phyloP scores from a whole-genome alignment of 1,139 yeast genomes.

The Geotrichum reessii region DNA sequence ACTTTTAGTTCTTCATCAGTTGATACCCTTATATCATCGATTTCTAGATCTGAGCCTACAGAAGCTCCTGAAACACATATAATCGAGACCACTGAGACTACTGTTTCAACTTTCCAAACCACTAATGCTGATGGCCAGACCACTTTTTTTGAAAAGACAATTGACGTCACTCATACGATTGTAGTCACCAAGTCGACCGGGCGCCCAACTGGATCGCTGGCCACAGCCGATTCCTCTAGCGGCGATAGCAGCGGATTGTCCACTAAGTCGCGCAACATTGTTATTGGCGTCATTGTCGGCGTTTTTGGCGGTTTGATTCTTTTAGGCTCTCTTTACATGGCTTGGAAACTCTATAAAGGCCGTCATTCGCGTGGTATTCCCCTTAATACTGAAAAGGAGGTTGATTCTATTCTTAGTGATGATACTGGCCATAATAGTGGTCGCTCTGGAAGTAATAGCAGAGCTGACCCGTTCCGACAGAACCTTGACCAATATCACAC shows the following conservation, averaged over 20 bases:
- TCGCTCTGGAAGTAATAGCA: constrained; percentile 10
- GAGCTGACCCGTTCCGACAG: constrained; percentile 34
- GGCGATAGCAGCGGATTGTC: constrained; percentile 21
- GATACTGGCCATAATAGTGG: constrained; percentile 1
- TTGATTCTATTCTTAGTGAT: not conserved
- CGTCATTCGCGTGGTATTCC: constrained; percentile 12
- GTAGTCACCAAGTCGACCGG: constrained; percentile 8
- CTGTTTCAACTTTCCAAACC: constrained; percentile 9
- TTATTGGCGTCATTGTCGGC: constrained; percentile 33
- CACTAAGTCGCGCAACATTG: constrained; percentile 27
- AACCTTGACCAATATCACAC: constrained; percentile 37
- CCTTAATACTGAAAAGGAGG: not conserved
- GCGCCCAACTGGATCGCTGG: constrained; percentile 20
- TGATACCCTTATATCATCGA: not conserved
- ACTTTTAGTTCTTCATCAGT: constrained; percentile 7
- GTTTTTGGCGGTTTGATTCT: constrained; percentile 32
- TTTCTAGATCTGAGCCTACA: constrained; percentile 1
- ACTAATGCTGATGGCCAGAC: constrained; percentile 13
- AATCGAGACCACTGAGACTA: constrained; percentile 4
- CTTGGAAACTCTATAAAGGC: constrained; percentile 25
- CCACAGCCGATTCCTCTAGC: constrained; percentile 18
- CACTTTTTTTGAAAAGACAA: constrained; percentile 15
- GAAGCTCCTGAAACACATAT: constrained; percentile 1
- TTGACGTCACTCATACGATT: constrained; percentile 7
- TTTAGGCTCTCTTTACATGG: constrained; percentile 27